phyloP scores from a whole-genome alignment of 495 filamentous ascomycete species.

The Trichoderma parareesei region DNA sequence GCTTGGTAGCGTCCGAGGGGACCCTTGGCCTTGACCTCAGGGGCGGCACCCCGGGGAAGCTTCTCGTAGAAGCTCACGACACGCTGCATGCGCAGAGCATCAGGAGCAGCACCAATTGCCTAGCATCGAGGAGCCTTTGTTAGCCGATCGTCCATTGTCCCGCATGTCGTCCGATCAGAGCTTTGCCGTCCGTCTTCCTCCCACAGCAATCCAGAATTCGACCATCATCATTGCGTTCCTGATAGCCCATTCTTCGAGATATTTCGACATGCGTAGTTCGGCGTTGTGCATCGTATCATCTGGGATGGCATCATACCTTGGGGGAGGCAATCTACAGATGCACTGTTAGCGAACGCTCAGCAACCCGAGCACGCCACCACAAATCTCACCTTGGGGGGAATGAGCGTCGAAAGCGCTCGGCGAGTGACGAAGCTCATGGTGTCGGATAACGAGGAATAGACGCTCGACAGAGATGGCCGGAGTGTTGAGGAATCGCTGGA shows the following conservation, averaged over 20 bases:
- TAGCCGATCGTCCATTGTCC: slow-evolving; percentile 20
- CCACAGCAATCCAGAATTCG: neutral
- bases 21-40: slow-evolving; percentile 69
- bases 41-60: slow-evolving; percentile 82
- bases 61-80: slow-evolving; percentile 98
- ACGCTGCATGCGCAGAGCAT: slow-evolving; percentile 92
- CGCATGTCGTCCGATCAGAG: neutral
- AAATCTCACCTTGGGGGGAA: slow-evolving; percentile 84
- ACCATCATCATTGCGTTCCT: neutral
- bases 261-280: neutral
- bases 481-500: slow-evolving; percentile 15
- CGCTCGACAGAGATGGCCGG: slow-evolving; percentile 14
- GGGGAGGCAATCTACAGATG: slow-evolving; percentile 66
- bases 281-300: neutral
- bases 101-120: slow-evolving; percentile 85
- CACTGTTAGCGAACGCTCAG: slow-evolving; percentile 22
- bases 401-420: slow-evolving; percentile 91
- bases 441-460: slow-evolving; percentile 23
- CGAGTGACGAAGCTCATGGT: slow-evolving; percentile 87
- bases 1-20: slow-evolving; percentile 81
- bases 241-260: neutral
- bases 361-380: neutral
- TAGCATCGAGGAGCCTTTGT: slow-evolving; percentile 27
- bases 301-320: slow-evolving; percentile 58
- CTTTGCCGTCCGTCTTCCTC: neutral